Base-by-base conservation (phyloP, 2,329 filamentous ascomycete species). In the Bipolaris cookei region DNA sequence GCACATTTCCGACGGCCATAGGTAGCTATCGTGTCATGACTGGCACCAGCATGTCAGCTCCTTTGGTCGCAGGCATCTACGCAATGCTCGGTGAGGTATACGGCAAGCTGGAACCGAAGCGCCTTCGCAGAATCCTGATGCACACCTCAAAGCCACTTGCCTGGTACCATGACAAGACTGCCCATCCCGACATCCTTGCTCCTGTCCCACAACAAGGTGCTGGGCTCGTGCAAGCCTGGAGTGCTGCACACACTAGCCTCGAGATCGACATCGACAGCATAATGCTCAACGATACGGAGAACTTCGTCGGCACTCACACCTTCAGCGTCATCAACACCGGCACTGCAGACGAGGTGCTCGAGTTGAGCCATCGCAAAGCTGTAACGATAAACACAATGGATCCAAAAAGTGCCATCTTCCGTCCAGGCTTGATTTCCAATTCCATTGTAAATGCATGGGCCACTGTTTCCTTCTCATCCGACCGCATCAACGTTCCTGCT, bases 31-130 rank as follows among this genome's bases (percentile, higher is more conserved):
- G 77, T 20, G 79, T 86, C 1, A 72, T 81, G 23, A 85, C 78
- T 32, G 83, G 84, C 10, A 86, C 83, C 0, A 87, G 84, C 1
- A 88, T 89, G 86, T 20, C 54, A 20, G 39, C 54, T 11, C 70
- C 61, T 43, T 65, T 62, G 5, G 43, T 64, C 4, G 56, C 65
- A 20, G 62, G 62, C 10, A 45, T 61, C 11, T 67, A 62, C 37
- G 64, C 65, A 6, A 16, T 68, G 23, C 48, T 68, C 0, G 57
- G 56, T 3, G 57, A 67, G 44, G 63, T 59, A 2, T 58, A 56
- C 20, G 62, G 64, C 39, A 65, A 53, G n/a, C n/a, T 66, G 11
- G 62, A 63, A 10, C 43, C 60, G 16, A 43, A 55, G 28, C 54
- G 56, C 6, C 37, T 66, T 20, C 58, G 58, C 32, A 53, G 54